Base-by-base conservation (phyloP, 2,329 filamentous ascomycete genomes). In the Achaetomium macrosporum region DNA sequence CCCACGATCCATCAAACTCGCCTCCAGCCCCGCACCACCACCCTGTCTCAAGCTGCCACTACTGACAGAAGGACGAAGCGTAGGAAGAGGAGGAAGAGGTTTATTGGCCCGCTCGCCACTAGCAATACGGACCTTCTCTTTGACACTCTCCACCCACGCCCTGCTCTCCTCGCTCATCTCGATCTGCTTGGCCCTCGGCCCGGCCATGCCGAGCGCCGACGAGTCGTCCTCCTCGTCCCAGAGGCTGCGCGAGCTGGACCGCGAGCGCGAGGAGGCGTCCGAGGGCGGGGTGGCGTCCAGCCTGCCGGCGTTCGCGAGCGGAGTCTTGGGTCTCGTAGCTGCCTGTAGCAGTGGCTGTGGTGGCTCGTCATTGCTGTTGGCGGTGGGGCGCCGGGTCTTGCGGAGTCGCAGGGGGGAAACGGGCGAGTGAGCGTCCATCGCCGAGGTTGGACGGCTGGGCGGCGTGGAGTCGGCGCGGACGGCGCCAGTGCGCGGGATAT, bases 121-220 rank as follows among this genome's bases (percentile, higher is more conserved):
- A 55, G 83, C 86, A 43, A 83, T 77, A 54, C 85, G 80, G 39
- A 90, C 88, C 65, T 88, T 86, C 64, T 88, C 85, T 71, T 90
- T 85, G 73, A 93, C 86, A 57, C 83, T 88, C 67, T 91, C 85
- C 10, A 93, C 86, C 88, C 88, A 93, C 37, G 84, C 83, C 53
- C 82, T 76, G 64, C 85, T 88, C 68, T 90, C 84, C 51, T 84
- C 82, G 51, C 83, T 87, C 71, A 83, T 87, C 65, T 76, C 79
- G 8, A 81, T 77, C 59, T 78, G 80, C 67, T 81, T 85, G 35
- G 78, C 76, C 43, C 78, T 81, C 1, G 87, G 87, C 0, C 87
- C 87, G 0, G 86, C 85, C 45, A 90, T 79, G 5, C 87, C 86
- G 7, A 89, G 75, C 9, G 30, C 49, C 3, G 76, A 75, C 9